Conservation (phyloP, 768 basidiomycete species). For the Pulveroboletus sp. region DNA sequence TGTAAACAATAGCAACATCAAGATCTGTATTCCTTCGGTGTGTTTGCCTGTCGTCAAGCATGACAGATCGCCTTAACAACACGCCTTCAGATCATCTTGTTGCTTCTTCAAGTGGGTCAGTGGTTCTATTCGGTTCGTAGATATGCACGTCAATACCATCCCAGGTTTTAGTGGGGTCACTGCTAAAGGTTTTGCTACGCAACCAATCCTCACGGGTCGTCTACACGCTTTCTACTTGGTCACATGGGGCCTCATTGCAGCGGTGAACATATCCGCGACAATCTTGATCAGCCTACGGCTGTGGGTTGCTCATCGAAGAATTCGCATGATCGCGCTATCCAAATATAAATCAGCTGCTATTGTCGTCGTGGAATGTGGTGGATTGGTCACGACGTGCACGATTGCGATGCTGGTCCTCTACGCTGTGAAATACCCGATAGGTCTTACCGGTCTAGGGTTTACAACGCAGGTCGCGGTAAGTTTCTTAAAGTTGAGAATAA, state of each 20-base stretch:
- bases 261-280: constrained; percentile 17
- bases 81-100: constrained; percentile 7
- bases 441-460: constrained; percentile 15
- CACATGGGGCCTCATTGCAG: constrained; percentile 16
- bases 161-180: constrained; percentile 10
- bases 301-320: constrained; percentile 8
- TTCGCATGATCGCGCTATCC: background rate
- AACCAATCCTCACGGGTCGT: background rate
- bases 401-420: constrained; percentile 13
- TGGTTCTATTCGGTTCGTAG: background rate
- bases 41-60: background rate
- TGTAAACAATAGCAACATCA: constrained; percentile 10
- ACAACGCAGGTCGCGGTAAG: constrained; percentile 20
- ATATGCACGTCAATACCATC: background rate
- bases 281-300: constrained; percentile 13
- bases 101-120: constrained; percentile 16
- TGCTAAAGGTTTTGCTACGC: constrained; percentile 7
- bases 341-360: constrained; percentile 17
- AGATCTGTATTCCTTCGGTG: constrained; percentile 18
- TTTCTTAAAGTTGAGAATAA: background rate
- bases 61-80: background rate
- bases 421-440: background rate
- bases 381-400: constrained; percentile 14
- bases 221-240: constrained; percentile 4
- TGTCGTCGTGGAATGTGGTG: constrained; percentile 21